A percentile compares a stretch with the other conserved stretches of the same genome.
phyloP scores from a whole-genome alignment of 768 basidiomycete genomes.

The Leccinum longicurvipes region DNA sequence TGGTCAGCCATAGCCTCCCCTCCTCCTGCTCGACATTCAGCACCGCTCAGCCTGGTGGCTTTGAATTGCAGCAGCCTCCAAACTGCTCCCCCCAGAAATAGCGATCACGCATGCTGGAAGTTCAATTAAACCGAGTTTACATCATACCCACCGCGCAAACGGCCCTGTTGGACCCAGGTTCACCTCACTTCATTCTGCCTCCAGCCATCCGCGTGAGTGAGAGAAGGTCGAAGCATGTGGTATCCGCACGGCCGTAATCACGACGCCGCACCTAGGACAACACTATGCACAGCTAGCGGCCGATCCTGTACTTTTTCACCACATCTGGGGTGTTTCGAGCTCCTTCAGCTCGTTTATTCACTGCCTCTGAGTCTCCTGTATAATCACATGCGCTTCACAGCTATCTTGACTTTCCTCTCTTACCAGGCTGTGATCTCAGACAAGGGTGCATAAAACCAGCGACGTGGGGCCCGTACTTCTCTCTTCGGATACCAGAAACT shows the following conservation, averaged over 20 bases:
- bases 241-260: not conserved
- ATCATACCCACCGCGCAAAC: not conserved
- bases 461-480: not conserved
- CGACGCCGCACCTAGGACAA: not conserved
- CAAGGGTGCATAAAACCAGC: not conserved
- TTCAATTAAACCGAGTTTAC: not conserved
- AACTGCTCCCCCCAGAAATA: not conserved
- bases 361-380: not conserved
- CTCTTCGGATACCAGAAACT: not conserved
- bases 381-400: not conserved
- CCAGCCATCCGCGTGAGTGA: not conserved
- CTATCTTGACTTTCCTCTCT: not conserved
- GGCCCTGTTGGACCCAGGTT: too few species aligned
- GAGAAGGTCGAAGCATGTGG: not conserved
- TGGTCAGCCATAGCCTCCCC: not conserved
- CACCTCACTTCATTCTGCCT: not conserved
- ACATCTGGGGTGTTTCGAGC: not conserved
- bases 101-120: not conserved
- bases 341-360: not conserved
- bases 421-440: not conserved
- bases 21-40: not conserved
- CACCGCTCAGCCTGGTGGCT: not conserved
- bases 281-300: not conserved
- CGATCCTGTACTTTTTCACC: not conserved
- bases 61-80: not conserved